Evolutionary conservation across 192 early-diverging fungal species (phyloP).

Genomic region (Rhizoclosmatium sp.): DNA sequence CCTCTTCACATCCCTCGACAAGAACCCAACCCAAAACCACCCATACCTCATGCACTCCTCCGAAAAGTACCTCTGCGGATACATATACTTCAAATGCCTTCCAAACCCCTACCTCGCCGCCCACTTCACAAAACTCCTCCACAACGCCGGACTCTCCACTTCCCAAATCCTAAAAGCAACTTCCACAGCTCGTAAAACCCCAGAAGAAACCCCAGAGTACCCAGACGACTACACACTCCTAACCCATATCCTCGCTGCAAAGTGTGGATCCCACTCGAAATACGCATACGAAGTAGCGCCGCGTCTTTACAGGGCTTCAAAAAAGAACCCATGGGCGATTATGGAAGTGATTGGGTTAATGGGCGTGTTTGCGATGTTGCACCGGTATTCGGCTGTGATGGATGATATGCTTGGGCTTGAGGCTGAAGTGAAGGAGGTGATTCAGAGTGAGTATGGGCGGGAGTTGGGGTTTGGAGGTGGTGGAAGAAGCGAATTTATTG

Average conservation of each 20-base stretch:
- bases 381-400: slow-evolving; percentile 24
- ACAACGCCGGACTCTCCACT: not conserved
- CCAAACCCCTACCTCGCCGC: slow-evolving; percentile 18
- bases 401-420: slow-evolving; percentile 9
- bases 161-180: not conserved
- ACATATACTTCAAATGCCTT: slow-evolving; percentile 9
- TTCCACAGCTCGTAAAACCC: not conserved
- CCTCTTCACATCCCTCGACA: not conserved
- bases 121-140: slow-evolving; percentile 3
- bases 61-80: slow-evolving; percentile 8
- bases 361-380: slow-evolving; percentile 2
- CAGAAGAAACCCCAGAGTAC: not conserved
- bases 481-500: not conserved
- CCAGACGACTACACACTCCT: not conserved
- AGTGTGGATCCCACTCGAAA: not conserved
- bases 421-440: not conserved
- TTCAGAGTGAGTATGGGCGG: slow-evolving; percentile 6
- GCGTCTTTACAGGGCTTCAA: not conserved
- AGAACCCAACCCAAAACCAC: not conserved
- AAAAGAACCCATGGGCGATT: slow-evolving; percentile 24
- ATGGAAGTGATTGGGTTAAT: slow-evolving; percentile 7
- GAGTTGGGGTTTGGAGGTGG: not conserved
- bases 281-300: not conserved
- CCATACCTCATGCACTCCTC: slow-evolving; percentile 5
- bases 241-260: slow-evolving; percentile 6